These are phyloP conservation scores for Arabidopsis hybrid DNA, from an alignment of 441 rosid species.

Conservation along the genomic window DNA sequence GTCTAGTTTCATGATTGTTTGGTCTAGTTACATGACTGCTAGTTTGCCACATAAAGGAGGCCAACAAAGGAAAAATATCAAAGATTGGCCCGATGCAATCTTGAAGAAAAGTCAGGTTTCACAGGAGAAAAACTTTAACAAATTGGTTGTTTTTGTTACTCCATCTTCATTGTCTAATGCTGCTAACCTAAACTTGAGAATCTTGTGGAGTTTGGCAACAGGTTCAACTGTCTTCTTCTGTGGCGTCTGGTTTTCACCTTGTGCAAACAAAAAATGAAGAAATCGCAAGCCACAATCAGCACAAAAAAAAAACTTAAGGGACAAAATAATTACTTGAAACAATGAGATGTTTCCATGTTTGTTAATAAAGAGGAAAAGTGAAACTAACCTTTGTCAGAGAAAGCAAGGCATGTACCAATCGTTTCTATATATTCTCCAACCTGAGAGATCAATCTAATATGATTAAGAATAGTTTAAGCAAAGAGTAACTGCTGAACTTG, in stretches of 20 bases:
- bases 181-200: conserved; percentile 62
- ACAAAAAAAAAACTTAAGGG: too few relatives aligned
- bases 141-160: conserved; percentile 34
- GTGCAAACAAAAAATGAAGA: not conserved
- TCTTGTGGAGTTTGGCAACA: conserved; percentile 63
- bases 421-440: conserved; percentile 44
- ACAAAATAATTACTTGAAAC: too few relatives aligned
- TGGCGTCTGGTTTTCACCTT: conserved; percentile 42
- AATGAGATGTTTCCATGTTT: not conserved
- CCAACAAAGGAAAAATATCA: not conserved
- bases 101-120: too few relatives aligned
- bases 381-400: conserved; percentile 42
- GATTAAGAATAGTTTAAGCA: conserved; percentile 2
- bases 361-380: not conserved
- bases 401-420: conserved; percentile 46
- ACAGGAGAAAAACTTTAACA: conserved; percentile 5
- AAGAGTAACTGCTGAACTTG: not conserved
- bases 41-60: not conserved
- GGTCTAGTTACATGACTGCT: not conserved
- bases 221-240: conserved; percentile 66
- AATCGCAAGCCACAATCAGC: not conserved
- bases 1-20: not conserved
- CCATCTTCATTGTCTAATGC: conserved; percentile 46
- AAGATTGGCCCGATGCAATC: too few relatives aligned
- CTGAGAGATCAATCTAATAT: not conserved